Evolutionary conservation across 768 basidiomycete species (phyloP).

Genomic region (Candolleomyces efflorescens): DNA sequence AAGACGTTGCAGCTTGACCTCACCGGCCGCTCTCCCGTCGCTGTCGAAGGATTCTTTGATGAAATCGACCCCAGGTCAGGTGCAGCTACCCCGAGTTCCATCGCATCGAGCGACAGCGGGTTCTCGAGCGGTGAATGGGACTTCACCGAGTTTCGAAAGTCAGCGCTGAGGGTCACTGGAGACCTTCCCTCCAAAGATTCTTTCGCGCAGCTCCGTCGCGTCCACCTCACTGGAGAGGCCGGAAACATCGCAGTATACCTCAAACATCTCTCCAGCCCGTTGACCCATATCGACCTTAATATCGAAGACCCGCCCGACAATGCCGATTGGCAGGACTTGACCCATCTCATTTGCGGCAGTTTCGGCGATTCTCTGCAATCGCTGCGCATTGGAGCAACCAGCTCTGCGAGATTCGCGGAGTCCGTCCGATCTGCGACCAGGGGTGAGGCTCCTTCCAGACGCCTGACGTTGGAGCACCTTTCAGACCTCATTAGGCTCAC

Average conservation of each 20-base stretch:
- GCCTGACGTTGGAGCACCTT: constrained; percentile 59
- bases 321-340: constrained; percentile 74
- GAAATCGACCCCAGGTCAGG: constrained; percentile 63
- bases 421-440: constrained; percentile 73
- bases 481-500: constrained; percentile 47
- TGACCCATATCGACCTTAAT: constrained; percentile 66
- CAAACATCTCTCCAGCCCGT: constrained; percentile 59
- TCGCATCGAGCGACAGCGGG: constrained; percentile 67
- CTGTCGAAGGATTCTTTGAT: constrained; percentile 80
- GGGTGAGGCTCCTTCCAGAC: constrained; percentile 54
- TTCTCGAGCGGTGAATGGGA: constrained; percentile 77
- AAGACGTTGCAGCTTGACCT: constrained; percentile 68
- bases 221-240: constrained; percentile 68
- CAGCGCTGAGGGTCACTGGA: constrained; percentile 58
- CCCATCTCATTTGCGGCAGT: constrained; percentile 54
- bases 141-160: constrained; percentile 71
- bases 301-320: constrained; percentile 77
- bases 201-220: constrained; percentile 53
- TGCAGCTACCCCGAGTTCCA: constrained; percentile 64
- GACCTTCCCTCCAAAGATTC: constrained; percentile 52
- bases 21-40: constrained; percentile 59
- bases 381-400: constrained; percentile 59
- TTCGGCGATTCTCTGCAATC: constrained; percentile 58
- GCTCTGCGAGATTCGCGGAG: constrained; percentile 75
- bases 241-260: constrained; percentile 70